phyloP scores from a whole-genome alignment of 495 filamentous ascomycete species.

The Elaphomyces granulatus region DNA sequence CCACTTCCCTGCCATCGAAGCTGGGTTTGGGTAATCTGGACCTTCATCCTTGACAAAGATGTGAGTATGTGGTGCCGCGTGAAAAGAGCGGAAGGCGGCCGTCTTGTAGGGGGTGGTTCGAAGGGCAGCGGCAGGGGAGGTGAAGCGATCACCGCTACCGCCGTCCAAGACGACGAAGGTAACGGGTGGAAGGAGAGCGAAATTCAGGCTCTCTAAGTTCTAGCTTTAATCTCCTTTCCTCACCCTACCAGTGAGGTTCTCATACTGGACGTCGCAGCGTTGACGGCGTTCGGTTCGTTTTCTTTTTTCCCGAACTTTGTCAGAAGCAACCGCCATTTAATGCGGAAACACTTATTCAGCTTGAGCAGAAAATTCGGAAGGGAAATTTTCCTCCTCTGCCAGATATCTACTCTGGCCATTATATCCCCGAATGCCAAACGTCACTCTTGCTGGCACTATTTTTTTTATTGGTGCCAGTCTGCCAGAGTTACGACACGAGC shows the following conservation, averaged over 20 bases:
- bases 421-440: too few species aligned
- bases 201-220: constrained; percentile 36
- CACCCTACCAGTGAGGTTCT: too few species aligned
- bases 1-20: constrained; percentile 75
- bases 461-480: too few species aligned
- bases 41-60: constrained; percentile 78
- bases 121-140: constrained; percentile 12
- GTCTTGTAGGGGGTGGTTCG: constrained; percentile 39
- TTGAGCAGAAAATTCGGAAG: constrained; percentile 87
- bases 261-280: too few species aligned
- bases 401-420: constrained; percentile 67
- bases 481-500: too few species aligned
- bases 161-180: constrained; percentile 17
- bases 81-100: constrained; percentile 73
- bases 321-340: constrained; percentile 86
- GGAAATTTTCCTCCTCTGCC: constrained; percentile 69
- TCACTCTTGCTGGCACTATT: too few species aligned
- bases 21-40: constrained; percentile 89
- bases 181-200: constrained; percentile 40
- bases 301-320: constrained; percentile 92
- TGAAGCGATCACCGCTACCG: constrained; percentile 28
- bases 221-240: too few species aligned
- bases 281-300: too few species aligned
- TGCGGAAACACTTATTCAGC: constrained; percentile 79
- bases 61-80: constrained; percentile 85